These are phyloP conservation scores for Lodderomyces jiufengensis DNA, from an alignment of 1,139 yeast species.

Conservation along the genomic window DNA sequence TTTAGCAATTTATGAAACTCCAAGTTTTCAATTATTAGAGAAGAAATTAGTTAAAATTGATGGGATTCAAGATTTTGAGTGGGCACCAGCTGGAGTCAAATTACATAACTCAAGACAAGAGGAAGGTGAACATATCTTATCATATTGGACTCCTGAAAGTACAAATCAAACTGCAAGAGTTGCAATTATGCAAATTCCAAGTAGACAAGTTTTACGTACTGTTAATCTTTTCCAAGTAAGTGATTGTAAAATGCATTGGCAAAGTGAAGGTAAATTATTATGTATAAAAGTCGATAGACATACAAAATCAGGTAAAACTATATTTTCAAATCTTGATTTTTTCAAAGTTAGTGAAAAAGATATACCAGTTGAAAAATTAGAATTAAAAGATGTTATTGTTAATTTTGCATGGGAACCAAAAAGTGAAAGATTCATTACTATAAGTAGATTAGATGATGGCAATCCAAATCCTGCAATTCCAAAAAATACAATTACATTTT, in stretches of 20 bases:
- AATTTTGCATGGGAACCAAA: constrained; percentile 97
- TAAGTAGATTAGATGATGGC: constrained; percentile 64
- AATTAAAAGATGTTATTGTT: constrained; percentile 82
- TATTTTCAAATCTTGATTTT: constrained; percentile 89
- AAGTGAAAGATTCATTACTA: constrained; percentile 79
- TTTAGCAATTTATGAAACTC: constrained; percentile 77
- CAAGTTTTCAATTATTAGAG: constrained; percentile 70
- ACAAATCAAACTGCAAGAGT: constrained; percentile 94
- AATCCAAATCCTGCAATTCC: constrained; percentile 67
- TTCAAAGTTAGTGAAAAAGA: constrained; percentile 85
- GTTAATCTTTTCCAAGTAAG: constrained; percentile 93
- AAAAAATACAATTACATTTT: constrained; percentile 72
- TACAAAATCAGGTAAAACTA: constrained; percentile 89
- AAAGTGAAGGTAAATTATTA: constrained; percentile 75
- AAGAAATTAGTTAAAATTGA: constrained; percentile 82
- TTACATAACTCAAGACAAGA: constrained; percentile 54
- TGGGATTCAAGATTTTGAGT: constrained; percentile 87
- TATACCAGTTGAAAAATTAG: constrained; percentile 92
- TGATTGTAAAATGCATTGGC: constrained; percentile 94
- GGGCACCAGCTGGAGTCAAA: constrained; percentile 86
- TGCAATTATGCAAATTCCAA: constrained; percentile 83
- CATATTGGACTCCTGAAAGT: constrained; percentile 97
- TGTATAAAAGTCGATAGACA: constrained; percentile 97
- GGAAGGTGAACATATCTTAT: constrained; percentile 64
- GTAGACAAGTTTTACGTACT: constrained; percentile 80